Conservation (phyloP, 2,329 filamentous ascomycete genomes). For the Amauroascus niger region DNA sequence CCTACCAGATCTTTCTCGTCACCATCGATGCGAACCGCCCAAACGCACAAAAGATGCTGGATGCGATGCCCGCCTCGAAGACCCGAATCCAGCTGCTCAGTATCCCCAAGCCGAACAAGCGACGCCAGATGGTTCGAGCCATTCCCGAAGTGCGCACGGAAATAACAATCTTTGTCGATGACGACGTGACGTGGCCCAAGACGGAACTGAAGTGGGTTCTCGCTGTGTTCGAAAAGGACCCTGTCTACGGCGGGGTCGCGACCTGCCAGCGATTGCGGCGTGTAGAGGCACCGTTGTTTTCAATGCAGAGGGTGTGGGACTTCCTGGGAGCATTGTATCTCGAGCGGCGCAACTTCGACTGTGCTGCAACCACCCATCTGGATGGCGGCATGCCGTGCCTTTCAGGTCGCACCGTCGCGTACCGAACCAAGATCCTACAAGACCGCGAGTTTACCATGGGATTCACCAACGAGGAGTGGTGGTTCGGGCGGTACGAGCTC, state of each 20-base stretch:
- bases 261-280: slow-evolving; percentile 81
- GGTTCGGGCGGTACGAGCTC: slow-evolving; percentile 65
- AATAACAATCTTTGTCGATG: slow-evolving; percentile 88
- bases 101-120: slow-evolving; percentile 84
- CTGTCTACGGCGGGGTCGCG: slow-evolving; percentile 74
- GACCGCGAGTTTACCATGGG: slow-evolving; percentile 76
- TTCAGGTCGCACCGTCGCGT: slow-evolving; percentile 86
- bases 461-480: slow-evolving; percentile 87
- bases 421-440: slow-evolving; percentile 77
- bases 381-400: slow-evolving; percentile 96
- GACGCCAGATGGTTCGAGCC: slow-evolving; percentile 82
- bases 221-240: slow-evolving; percentile 75
- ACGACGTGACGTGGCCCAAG: slow-evolving; percentile 85
- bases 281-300: slow-evolving; percentile 45
- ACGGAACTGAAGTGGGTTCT: slow-evolving; percentile 85
- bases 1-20: slow-evolving; percentile 68
- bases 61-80: slow-evolving; percentile 46
- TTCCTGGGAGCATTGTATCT: slow-evolving; percentile 89
- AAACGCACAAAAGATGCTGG: slow-evolving; percentile 54
- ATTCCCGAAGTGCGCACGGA: slow-evolving; percentile 73
- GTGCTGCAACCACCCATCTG: slow-evolving; percentile 86
- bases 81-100: slow-evolving; percentile 64
- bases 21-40: slow-evolving; percentile 73
- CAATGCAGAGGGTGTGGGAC: slow-evolving; percentile 59
- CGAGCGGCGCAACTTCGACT: slow-evolving; percentile 90